Evolutionary conservation across 2,329 filamentous ascomycete genomes (phyloP).

Genomic region (Penicillium paneum): DNA sequence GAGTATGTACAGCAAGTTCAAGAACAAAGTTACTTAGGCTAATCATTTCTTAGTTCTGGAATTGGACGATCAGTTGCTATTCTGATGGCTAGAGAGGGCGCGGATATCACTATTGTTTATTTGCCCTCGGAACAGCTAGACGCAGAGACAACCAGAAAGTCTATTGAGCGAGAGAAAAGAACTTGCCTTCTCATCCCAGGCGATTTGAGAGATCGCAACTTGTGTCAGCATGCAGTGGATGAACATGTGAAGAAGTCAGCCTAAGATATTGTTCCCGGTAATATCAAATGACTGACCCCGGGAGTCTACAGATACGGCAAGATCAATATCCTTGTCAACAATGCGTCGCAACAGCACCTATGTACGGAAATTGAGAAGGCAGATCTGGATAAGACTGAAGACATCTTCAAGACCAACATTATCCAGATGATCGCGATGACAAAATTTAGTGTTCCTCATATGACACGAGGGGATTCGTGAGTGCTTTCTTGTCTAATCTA

Average conservation of each 20-base stretch:
- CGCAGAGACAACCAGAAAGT: conserved; percentile 7
- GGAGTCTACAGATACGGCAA: conserved; percentile 48
- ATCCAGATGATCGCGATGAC: conserved; percentile 59
- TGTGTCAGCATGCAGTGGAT: conserved; percentile 51
- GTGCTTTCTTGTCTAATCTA: conserved; percentile 13
- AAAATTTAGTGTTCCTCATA: conserved; percentile 56
- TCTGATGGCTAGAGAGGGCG: conserved; percentile 16
- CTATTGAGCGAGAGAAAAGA: conserved; percentile 9
- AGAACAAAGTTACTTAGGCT: conserved; percentile 56
- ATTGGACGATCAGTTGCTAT: conserved; percentile 16
- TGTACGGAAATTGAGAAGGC: conserved; percentile 51
- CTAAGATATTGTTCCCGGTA: conserved; percentile 40
- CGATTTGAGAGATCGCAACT: conserved; percentile 12
- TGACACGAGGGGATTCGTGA: conserved; percentile 51
- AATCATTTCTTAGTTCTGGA: conserved; percentile 31
- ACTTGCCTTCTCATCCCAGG: conserved; percentile 9
- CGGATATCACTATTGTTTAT: conserved; percentile 15
- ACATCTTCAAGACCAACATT: conserved; percentile 57
- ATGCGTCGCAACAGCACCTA: conserved; percentile 57
- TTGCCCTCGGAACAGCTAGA: conserved; percentile 12
- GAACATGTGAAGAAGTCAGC: conserved; percentile 51
- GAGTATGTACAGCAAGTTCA: conserved; percentile 52
- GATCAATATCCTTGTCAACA: conserved; percentile 57
- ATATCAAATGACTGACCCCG: conserved; percentile 35
- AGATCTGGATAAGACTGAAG: conserved; percentile 51